These are phyloP conservation scores for Colletotrichum destructivum DNA, from an alignment of 2,329 filamentous ascomycete species.

Conservation along the genomic window DNA sequence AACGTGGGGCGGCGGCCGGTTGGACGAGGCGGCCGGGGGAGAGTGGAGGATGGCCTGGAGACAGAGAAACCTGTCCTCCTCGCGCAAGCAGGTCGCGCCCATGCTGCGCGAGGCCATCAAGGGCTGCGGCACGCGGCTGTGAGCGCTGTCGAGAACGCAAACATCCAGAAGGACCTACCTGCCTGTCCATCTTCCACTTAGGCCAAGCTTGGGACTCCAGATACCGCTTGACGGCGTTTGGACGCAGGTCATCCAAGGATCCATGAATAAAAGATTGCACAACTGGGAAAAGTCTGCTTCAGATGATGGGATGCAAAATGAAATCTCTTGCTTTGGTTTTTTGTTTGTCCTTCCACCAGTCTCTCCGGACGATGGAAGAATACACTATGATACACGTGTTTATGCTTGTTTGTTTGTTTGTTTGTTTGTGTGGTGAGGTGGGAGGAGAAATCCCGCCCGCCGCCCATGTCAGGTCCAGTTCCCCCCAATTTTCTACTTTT, in stretches of 20 bases:
- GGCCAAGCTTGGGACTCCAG: too few species aligned
- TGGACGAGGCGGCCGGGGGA: constrained; percentile 58
- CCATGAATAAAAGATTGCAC: not conserved
- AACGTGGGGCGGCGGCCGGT: constrained; percentile 64
- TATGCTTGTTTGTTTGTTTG: not conserved
- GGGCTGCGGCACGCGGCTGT: constrained; percentile 2
- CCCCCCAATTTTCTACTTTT: not conserved
- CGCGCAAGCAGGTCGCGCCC: constrained; percentile 79
- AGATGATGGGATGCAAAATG: too few species aligned
- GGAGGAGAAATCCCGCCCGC: not conserved
- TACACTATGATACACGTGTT: not conserved
- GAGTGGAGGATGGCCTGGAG: constrained; percentile 75
- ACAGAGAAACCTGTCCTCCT: constrained; percentile 74
- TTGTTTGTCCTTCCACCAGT: not conserved
- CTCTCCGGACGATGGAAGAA: not conserved
- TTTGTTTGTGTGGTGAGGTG: not conserved
- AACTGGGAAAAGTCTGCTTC: not conserved
- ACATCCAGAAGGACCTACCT: too few species aligned
- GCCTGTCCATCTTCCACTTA: too few species aligned
- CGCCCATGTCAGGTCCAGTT: not conserved
- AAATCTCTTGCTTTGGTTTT: not conserved
- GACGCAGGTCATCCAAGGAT: too few species aligned
- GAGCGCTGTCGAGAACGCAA: not conserved
- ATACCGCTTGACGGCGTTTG: too few species aligned
- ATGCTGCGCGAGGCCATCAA: constrained; percentile 72